phyloP scores from a whole-genome alignment of 495 filamentous ascomycete genomes.

The Talaromyces borbonicus region DNA sequence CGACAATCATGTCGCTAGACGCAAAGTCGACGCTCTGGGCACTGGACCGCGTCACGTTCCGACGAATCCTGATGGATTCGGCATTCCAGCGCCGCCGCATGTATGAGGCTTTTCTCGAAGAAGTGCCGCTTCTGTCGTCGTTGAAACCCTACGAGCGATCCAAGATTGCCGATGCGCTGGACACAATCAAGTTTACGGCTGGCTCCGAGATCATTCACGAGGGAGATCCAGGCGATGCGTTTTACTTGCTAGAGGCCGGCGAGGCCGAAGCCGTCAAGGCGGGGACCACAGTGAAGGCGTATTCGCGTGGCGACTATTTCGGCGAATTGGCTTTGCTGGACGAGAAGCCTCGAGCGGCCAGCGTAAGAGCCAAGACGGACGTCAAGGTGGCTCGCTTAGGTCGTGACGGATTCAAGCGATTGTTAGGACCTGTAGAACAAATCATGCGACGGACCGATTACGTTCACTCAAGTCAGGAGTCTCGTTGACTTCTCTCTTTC shows the following conservation, averaged over 20 bases:
- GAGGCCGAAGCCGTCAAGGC: slow-evolving; percentile 79
- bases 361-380: slow-evolving; percentile 61
- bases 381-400: slow-evolving; percentile 93
- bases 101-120: slow-evolving; percentile 97
- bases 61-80: slow-evolving; percentile 95
- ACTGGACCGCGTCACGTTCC: slow-evolving; percentile 91
- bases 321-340: slow-evolving; percentile 90
- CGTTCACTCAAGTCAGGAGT: slow-evolving; percentile 9
- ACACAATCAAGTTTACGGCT: slow-evolving; percentile 77
- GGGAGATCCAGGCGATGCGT: slow-evolving; percentile 84
- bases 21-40: slow-evolving; percentile 79
- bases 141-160: slow-evolving; percentile 85
- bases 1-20: slow-evolving; percentile 82
- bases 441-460: slow-evolving; percentile 85
- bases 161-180: slow-evolving; percentile 94
- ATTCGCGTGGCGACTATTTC: slow-evolving; percentile 91
- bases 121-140: slow-evolving; percentile 77
- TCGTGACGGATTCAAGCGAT: slow-evolving; percentile 87
- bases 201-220: slow-evolving; percentile 78
- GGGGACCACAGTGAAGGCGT: slow-evolving; percentile 60
- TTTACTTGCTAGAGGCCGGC: slow-evolving; percentile 84
- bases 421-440: slow-evolving; percentile 85
- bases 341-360: slow-evolving; percentile 88
- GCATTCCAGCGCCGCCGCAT: slow-evolving; percentile 91
- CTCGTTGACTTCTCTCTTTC: background rate